Evolutionary conservation across 106 monocot species (phyloP), one percentile per base, ranked within the genome.

Genomic region (Allium cepa): DNA sequence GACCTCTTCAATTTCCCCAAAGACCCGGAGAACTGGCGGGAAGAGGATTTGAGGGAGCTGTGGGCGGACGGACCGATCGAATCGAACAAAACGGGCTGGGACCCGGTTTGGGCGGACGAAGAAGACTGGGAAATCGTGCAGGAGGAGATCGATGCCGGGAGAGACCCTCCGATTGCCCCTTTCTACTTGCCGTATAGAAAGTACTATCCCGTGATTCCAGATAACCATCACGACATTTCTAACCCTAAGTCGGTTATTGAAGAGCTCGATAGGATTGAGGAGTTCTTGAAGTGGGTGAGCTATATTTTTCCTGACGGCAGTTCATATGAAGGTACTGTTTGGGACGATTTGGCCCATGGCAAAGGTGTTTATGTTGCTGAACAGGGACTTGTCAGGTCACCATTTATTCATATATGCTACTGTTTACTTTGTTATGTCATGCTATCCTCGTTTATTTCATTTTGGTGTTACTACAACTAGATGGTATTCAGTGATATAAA

Each of bases 341-440:
- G 92, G 92, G 92, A 92, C 59, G 92, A 92, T 45, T 74, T 84
- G 61, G 87, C 92, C 57, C 82, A 92, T 83, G 92, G 92, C 60
- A 92, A 92, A 76, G 92, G 92, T 62, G 92, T 92, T 76, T 87
- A 87, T 69, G 92, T 92, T 73, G 75, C 78, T 56, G 73, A 82
- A 27, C 49, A 72, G 56, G 85, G 85, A 28, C 84, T 85, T 75
- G 87, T 92, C 64, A 92, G 91, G 91, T 91, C 47, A 63, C 36
- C 36, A 5, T 36, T 36, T 36, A 5, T 36, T 36, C 36, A 36
- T 36, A 36, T 36, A 5, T 1, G 36, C 36, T 36, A 36, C 36
- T 36, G 36, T 36, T 1, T 22, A 22, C 22, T 22, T 36, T 36
- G 36, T 36, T 36, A 1, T 36, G 3, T 36, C 0, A 36, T 36